Base-by-base conservation (phyloP, 257 asterid species). In the Jaltomata sinuosa region DNA sequence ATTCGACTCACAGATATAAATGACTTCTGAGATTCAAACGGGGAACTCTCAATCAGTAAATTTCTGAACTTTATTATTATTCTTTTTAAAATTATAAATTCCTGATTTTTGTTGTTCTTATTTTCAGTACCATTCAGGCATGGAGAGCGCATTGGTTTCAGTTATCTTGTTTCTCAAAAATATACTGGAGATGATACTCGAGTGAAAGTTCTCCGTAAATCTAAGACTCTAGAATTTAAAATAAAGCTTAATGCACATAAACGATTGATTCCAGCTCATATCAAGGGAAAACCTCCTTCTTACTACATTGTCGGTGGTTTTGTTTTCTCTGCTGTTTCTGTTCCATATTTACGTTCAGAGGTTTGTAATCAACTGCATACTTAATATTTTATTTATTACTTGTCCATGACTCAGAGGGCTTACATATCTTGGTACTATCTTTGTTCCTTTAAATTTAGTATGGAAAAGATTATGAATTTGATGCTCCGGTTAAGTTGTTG, bases 101-200 rank as follows among this genome's bases (percentile, higher is more conserved):
- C 40, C 40, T 76, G 59, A 68, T n/a, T 19, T 65, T 19, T 45
- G 9, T 11, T 47, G 11, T 61, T 64, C 11, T 77, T 55, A 15
- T 82, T 81, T 80, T 19, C 85, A 85, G 88, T 85, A 31, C 87
- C 85, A 0, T 86, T 84, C 79, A 81, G 83, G 79, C 83, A 86
- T 27, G 89, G 87, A 49, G 89, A 84, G 85, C 89, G 89, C 59
- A 84, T 87, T 54, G 87, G 83, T 52, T 87, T 84, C 76, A 84
- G 87, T 69, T 84, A 87, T 71, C 87, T 87, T 21, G 79, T 87
- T 53, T 87, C 87, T 34, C 83, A 87, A 38, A 87, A 87, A 61
- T 87, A 69, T 84, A 80, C 61, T 50, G 89, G 89, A 29, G 87
- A 87, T 62, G 16, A 62, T 84, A 84, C 87, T 69, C 49, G 15